A percentile compares a stretch with the other conserved stretches of the same genome.
Evolutionary conservation across 352 stramenopile genomes (phyloP).

Genomic region (Globisporangium splendens): DNA sequence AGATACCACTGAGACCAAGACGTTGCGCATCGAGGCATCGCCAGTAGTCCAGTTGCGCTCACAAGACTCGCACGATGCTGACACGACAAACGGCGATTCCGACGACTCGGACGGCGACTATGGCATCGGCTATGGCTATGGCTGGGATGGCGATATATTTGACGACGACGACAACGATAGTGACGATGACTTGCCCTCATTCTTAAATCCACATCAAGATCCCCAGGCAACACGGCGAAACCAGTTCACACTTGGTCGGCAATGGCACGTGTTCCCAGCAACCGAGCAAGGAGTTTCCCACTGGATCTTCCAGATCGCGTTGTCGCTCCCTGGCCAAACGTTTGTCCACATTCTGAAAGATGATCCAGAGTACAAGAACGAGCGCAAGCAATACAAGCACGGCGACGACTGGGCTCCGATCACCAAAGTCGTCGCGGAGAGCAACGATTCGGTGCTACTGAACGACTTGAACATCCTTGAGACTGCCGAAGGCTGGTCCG

Average conservation of each 20-base stretch:
- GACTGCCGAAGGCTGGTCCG: background rate
- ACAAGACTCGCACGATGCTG: too few relatives aligned
- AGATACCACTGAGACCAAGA: too few relatives aligned
- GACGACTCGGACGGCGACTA: too few relatives aligned
- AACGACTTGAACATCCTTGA: background rate
- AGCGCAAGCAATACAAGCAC: background rate
- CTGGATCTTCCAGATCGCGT: background rate
- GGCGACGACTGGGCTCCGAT: background rate
- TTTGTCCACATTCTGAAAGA: conserved; percentile 6
- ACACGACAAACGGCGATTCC: too few relatives aligned
- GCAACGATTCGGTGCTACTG: conserved; percentile 4
- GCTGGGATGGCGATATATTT: too few relatives aligned
- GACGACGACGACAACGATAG: background rate
- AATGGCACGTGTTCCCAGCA: too few relatives aligned
- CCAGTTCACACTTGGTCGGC: background rate
- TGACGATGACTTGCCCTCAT: background rate
- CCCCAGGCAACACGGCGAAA: background rate
- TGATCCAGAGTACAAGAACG: conserved; percentile 2
- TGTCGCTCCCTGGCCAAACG: background rate
- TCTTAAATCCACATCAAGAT: background rate
- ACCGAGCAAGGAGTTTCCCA: too few relatives aligned
- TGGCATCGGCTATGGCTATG: too few relatives aligned
- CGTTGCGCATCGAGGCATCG: too few relatives aligned
- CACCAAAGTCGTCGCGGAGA: conserved; percentile 8
- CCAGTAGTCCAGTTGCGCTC: too few relatives aligned